Percentiles rank a stretch among this genome's conserved stretches.
These are phyloP conservation scores for Nephelium lappaceum DNA, from an alignment of 345 rosid genomes.

Conservation along the genomic window DNA sequence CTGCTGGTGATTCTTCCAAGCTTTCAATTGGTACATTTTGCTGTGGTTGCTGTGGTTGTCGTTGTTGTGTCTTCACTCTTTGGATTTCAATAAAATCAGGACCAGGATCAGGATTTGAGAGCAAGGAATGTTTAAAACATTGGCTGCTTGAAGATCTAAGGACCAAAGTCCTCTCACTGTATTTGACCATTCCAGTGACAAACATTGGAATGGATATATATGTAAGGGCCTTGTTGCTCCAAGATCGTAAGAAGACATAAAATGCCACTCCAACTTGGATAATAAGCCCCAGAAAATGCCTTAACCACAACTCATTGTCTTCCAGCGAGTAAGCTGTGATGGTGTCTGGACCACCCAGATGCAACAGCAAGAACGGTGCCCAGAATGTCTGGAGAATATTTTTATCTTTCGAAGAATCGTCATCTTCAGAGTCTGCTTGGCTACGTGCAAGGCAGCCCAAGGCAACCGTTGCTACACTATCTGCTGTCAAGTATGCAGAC, in stretches of 20 bases:
- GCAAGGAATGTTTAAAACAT: background rate
- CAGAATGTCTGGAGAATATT: too few relatives aligned
- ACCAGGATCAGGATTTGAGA: too few relatives aligned
- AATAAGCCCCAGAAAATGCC: conserved; percentile 32
- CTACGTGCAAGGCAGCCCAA: conserved; percentile 17
- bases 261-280: conserved; percentile 21
- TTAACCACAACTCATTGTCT: conserved; percentile 44
- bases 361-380: too few relatives aligned
- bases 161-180: conserved; percentile 35
- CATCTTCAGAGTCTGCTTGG: too few relatives aligned
- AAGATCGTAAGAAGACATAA: conserved; percentile 25
- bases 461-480: conserved; percentile 18
- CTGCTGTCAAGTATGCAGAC: conserved; percentile 32
- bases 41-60: too few relatives aligned
- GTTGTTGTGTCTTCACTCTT: background rate
- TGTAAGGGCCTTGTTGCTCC: background rate
- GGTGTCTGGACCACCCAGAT: conserved; percentile 47
- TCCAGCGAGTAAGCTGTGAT: conserved; percentile 41
- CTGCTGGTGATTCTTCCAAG: background rate
- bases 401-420: too few relatives aligned
- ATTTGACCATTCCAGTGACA: conserved; percentile 29
- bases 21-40: background rate
- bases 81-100: too few relatives aligned
- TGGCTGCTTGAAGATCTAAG: conserved; percentile 25
- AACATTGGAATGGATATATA: background rate